A percentile compares a stretch with the other conserved stretches of the same genome.
These are phyloP conservation scores for Dendryphion nanum DNA, from an alignment of 2,329 filamentous ascomycete species.

Conservation along the genomic window DNA sequence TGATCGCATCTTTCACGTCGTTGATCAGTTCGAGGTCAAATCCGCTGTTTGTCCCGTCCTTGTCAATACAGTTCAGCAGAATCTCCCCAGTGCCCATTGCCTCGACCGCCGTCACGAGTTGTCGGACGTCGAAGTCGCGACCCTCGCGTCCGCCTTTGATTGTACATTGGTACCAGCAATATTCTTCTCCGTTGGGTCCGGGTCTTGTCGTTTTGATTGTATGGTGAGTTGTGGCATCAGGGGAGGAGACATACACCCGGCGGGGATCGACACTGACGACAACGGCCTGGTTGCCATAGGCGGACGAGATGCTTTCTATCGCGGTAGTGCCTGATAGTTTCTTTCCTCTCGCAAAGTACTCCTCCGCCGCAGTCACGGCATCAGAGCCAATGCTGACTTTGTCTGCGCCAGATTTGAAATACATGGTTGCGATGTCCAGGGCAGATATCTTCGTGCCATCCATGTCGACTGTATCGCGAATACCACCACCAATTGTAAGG, in stretches of 20 bases:
- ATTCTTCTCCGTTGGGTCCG: constrained; percentile 73
- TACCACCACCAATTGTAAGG: constrained; percentile 91
- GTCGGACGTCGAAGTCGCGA: constrained; percentile 88
- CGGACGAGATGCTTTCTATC: constrained; percentile 90
- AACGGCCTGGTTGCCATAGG: constrained; percentile 95
- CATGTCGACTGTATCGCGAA: constrained; percentile 86
- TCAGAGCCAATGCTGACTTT: constrained; percentile 97
- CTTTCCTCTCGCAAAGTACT: constrained; percentile 73
- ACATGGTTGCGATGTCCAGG: constrained; percentile 90
- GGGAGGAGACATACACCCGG: constrained; percentile 75
- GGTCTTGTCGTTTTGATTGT: constrained; percentile 68
- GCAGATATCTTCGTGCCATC: constrained; percentile 86
- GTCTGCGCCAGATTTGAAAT: constrained; percentile 95
- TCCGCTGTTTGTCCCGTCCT: constrained; percentile 89
- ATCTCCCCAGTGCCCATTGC: constrained; percentile 96
- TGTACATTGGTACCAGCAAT: constrained; percentile 97
- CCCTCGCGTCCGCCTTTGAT: constrained; percentile 93
- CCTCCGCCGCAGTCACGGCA: constrained; percentile 87
- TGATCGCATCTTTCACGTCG: constrained; percentile 82
- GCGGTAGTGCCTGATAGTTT: constrained; percentile 77
- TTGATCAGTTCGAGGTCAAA: constrained; percentile 91
- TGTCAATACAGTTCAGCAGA: constrained; percentile 95
- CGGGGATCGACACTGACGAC: constrained; percentile 95
- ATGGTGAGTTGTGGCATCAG: constrained; percentile 69
- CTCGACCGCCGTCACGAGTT: constrained; percentile 85